These are phyloP conservation scores for Penicillium herquei DNA, from an alignment of 495 filamentous ascomycete species.

Conservation along the genomic window DNA sequence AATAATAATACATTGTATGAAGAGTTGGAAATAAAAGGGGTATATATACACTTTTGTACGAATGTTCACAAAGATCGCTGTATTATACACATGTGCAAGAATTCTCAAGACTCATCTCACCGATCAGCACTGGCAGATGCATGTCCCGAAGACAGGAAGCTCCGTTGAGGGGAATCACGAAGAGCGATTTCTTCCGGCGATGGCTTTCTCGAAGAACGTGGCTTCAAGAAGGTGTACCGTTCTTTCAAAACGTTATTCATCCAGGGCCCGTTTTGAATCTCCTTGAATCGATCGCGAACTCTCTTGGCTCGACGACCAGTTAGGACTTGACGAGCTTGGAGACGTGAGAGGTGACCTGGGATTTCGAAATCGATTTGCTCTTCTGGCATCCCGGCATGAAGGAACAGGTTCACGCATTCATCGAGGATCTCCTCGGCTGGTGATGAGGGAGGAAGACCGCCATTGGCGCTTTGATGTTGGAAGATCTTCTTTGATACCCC, in stretches of 20 bases:
- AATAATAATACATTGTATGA: conserved; percentile 1
- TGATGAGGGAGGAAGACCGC: conserved; percentile 13
- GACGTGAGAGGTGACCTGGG: conserved; percentile 27
- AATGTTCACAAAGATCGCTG: background rate
- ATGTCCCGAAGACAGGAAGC: no score
- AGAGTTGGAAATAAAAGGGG: background rate
- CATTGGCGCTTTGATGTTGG: background rate
- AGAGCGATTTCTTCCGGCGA: no score
- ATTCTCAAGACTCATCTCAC: background rate
- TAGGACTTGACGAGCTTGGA: conserved; percentile 11
- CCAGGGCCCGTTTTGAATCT: conserved; percentile 9
- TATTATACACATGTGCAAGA: background rate
- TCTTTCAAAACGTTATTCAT: conserved; percentile 1
- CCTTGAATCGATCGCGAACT: background rate
- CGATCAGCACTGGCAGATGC: no score
- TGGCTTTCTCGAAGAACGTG: no score
- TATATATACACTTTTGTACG: background rate
- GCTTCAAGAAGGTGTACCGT: background rate
- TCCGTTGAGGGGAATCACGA: no score
- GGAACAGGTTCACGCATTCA: conserved; percentile 38
- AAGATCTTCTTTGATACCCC: background rate
- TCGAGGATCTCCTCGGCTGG: conserved; percentile 27
- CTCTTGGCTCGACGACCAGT: background rate
- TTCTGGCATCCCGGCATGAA: conserved; percentile 26
- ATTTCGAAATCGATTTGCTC: conserved; percentile 38